phyloP scores from a whole-genome alignment of 1,284 basidiomycete genomes.

The Moniliophthora roreri region DNA sequence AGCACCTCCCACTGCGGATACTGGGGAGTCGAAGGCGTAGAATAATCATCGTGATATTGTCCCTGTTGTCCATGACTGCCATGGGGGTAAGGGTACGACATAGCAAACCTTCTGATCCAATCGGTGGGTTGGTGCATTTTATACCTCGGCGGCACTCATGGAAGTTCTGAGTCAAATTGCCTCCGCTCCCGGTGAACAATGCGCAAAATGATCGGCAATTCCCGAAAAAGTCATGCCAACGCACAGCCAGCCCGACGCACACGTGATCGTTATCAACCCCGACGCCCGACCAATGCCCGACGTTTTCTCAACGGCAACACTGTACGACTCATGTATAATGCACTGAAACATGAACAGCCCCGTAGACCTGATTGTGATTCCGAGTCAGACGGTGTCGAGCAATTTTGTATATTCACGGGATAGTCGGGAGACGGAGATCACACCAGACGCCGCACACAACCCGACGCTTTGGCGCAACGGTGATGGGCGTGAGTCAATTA shows the following conservation, averaged over 20 bases:
- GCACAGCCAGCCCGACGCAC: neutral
- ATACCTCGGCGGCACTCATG: neutral
- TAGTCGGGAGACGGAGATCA: too few relatives aligned
- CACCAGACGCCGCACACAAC: too few relatives aligned
- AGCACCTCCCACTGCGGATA: slow-evolving; percentile 30
- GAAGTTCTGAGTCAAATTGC: neutral
- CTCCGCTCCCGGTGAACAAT: slow-evolving; percentile 3
- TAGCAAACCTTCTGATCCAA: slow-evolving; percentile 13
- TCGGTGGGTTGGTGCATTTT: slow-evolving; percentile 1
- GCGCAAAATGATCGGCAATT: neutral
- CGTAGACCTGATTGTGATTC: too few relatives aligned
- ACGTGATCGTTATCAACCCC: neutral
- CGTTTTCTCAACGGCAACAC: too few relatives aligned
- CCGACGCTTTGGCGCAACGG: too few relatives aligned
- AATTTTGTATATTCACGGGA: too few relatives aligned
- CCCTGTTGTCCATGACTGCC: slow-evolving; percentile 18
- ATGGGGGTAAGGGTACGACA: slow-evolving; percentile 27
- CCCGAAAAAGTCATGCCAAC: neutral
- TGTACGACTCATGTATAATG: too few relatives aligned
- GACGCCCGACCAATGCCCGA: too few relatives aligned
- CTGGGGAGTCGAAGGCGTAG: slow-evolving; percentile 20
- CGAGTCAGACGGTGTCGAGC: too few relatives aligned
- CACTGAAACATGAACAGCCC: too few relatives aligned
- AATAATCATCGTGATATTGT: slow-evolving; percentile 18
- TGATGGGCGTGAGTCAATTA: too few relatives aligned